A percentile compares a stretch with the other conserved stretches of the same genome.
These are phyloP conservation scores for Phytophthora tentaculata DNA, from an alignment of 352 stramenopile genomes.

Conservation along the genomic window DNA sequence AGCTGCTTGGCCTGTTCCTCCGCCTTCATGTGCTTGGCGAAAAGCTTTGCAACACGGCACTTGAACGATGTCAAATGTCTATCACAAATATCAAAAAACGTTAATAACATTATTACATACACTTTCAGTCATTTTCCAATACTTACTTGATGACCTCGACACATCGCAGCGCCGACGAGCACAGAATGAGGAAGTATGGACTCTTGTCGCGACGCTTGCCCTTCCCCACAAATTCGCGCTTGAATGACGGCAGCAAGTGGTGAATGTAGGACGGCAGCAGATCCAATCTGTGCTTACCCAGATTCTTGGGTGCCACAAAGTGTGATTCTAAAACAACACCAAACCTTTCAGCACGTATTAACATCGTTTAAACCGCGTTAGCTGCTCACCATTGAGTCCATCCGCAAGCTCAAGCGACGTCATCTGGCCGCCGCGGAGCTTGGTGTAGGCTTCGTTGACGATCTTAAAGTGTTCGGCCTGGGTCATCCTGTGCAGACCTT, in stretches of 20 bases:
- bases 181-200: constrained; percentile 92
- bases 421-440: constrained; percentile 79
- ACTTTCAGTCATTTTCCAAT: not conserved
- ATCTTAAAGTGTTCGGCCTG: constrained; percentile 81
- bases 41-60: constrained; percentile 95
- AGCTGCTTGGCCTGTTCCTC: constrained; percentile 91
- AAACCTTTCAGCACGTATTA: constrained; percentile 3
- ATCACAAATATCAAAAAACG: not conserved
- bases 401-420: constrained; percentile 84
- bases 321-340: constrained; percentile 55
- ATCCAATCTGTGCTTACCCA: constrained; percentile 85
- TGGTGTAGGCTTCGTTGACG: constrained; percentile 80
- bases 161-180: constrained; percentile 90
- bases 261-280: constrained; percentile 79
- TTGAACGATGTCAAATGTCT: constrained; percentile 85
- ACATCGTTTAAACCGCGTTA: not conserved
- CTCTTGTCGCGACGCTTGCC: constrained; percentile 88
- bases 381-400: constrained; percentile 66
- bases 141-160: constrained; percentile 94
- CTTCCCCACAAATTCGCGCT: constrained; percentile 78
- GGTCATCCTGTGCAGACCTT: constrained; percentile 84
- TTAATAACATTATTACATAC: constrained; percentile 21
- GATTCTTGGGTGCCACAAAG: constrained; percentile 61
- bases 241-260: constrained; percentile 73
- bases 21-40: constrained; percentile 94